Evolutionary conservation across 2,329 filamentous ascomycete species (phyloP), one percentile per base, ranked within the genome.

Genomic region (Neofusicoccum laricinum): DNA sequence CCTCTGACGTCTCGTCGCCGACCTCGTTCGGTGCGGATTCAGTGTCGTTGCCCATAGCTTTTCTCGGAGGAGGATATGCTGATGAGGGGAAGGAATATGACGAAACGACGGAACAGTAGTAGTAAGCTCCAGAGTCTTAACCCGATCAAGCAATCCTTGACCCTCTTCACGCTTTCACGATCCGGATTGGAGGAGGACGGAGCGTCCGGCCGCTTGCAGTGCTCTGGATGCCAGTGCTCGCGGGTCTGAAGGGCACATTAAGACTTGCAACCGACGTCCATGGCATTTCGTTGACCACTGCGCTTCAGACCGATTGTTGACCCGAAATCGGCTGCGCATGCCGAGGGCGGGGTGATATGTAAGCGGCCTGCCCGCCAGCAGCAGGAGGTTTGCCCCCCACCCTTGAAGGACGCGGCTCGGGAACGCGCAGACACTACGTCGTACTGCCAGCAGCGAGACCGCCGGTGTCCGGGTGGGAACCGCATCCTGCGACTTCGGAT

Each of bases 1-100:
- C 36, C 12, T 68, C 2, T 15, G 48, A 21, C 48, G 48, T 50
- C 71, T 71, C 48, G 14, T 50, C 21, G 14, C 11, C 14, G 15
- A 50, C 48, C 32, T 32, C 25, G 32, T n/a, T 17, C 11, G 34
- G 36, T 25, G 34, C 36, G 19, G 17, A 32, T 34, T 50, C 48
- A n/a, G 12, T 6, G 15, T 50, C 48, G n/a, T 14, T 34, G 15
- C 48, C 25, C 48, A 32, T 50, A 6, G 3, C n/a, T 17, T 14
- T 34, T 15, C 45, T 50, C 25, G 12, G 45, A 25, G 5, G 45
- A 4, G 7, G 4, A 12, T 5, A 32, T 34, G 25, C 11, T n/a
- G 15, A n/a, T 15, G 14, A 34, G 25, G 48, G 48, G 48, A 30
- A 50, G 25, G n/a, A 14, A 21, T 15, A 50, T 50, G 48, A 50